These are phyloP conservation scores for Coemansia sp. DNA, from an alignment of 192 early-diverging fungal species.

Conservation along the genomic window DNA sequence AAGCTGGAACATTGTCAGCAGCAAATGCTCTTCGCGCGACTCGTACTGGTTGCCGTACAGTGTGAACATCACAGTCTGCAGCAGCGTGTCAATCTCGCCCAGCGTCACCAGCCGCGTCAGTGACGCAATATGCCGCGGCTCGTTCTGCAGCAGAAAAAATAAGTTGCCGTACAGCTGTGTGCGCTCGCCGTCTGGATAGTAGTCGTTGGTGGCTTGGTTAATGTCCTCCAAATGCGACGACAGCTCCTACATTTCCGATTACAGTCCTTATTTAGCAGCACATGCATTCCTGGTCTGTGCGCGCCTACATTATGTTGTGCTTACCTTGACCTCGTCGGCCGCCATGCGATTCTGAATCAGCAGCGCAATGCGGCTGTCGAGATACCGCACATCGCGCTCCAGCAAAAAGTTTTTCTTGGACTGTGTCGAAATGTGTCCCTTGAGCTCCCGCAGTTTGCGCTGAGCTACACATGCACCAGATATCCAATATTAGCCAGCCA, in stretches of 20 bases:
- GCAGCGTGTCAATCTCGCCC: constrained; percentile 87
- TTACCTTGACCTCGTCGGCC: constrained; percentile 71
- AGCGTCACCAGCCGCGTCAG: constrained; percentile 81
- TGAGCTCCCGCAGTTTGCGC: constrained; percentile 78
- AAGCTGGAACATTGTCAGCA: constrained; percentile 95
- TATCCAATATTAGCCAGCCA: not conserved
- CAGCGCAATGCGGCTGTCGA: constrained; percentile 88
- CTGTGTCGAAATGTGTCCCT: constrained; percentile 86
- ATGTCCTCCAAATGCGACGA: constrained; percentile 54
- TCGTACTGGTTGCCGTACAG: constrained; percentile 97
- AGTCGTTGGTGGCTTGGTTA: constrained; percentile 49
- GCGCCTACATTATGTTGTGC: constrained; percentile 1
- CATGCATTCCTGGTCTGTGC: not conserved
- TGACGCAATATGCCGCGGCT: constrained; percentile 87
- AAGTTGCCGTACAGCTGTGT: constrained; percentile 88
- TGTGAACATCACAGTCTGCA: constrained; percentile 97
- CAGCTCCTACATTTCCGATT: constrained; percentile 24
- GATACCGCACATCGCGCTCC: constrained; percentile 88
- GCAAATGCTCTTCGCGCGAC: constrained; percentile 89
- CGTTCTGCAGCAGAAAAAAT: constrained; percentile 88
- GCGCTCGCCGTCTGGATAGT: constrained; percentile 77
- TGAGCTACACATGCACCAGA: constrained; percentile 59
- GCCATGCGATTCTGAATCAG: constrained; percentile 94
- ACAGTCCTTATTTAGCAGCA: not conserved
- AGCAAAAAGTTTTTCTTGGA: constrained; percentile 94